Evolutionary conservation across 2,329 filamentous ascomycete genomes (phyloP).

Genomic region (Colletotrichum phormii): DNA sequence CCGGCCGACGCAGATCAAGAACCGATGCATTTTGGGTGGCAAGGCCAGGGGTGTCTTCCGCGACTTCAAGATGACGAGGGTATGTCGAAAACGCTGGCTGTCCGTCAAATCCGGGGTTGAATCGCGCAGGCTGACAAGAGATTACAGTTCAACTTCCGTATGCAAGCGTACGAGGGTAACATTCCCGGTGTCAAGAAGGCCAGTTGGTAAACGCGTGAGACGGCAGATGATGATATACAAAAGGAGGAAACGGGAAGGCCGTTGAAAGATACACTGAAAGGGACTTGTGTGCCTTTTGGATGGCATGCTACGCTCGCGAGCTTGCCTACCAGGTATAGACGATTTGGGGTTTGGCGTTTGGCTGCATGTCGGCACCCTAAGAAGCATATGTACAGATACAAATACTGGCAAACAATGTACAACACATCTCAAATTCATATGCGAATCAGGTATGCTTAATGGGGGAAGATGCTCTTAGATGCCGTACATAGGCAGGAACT

Average conservation of each 20-base stretch:
- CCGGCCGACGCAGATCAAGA: constrained; percentile 90
- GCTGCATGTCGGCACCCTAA: not conserved
- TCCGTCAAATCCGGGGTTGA: no score
- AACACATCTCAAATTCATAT: constrained; percentile 6
- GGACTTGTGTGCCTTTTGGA: not conserved
- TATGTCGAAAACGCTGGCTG: constrained; percentile 60
- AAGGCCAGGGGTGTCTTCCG: constrained; percentile 90
- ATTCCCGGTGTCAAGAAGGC: constrained; percentile 95
- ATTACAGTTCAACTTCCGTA: constrained; percentile 88
- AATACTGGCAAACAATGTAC: constrained; percentile 20
- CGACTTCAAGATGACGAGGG: constrained; percentile 91
- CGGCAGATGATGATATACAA: not conserved
- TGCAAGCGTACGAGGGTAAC: constrained; percentile 86
- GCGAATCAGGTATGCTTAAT: not conserved
- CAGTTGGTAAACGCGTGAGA: constrained; percentile 77
- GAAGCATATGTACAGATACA: constrained; percentile 17
- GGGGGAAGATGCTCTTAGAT: not conserved
- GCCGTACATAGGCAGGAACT: not conserved
- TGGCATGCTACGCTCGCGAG: not conserved
- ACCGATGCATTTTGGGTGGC: constrained; percentile 93
- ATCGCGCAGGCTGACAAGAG: constrained; percentile 27
- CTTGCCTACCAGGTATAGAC: not conserved
- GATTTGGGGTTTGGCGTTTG: constrained; percentile 5
- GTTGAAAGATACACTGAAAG: constrained; percentile 19
- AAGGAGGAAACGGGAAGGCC: not conserved